Evolutionary conservation across 208 protist species (phyloP).

Genomic region (Naegleria fowleri): DNA sequence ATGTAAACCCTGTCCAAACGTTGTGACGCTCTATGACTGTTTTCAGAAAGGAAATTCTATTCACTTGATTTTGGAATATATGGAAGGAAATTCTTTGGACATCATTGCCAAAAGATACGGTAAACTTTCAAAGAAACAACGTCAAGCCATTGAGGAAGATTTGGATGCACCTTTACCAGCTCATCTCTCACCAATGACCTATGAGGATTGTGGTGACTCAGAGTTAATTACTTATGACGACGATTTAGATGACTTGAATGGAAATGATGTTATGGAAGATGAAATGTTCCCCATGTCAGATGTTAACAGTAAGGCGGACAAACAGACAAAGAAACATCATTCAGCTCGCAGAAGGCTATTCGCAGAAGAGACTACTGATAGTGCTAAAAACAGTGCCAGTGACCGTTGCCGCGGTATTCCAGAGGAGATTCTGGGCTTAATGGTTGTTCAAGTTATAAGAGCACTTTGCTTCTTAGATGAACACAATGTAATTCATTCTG

Average conservation of each 20-base stretch:
- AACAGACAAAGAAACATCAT: not conserved
- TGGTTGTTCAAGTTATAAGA: not conserved
- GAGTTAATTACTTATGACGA: not conserved
- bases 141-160: not conserved
- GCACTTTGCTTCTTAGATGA: not conserved
- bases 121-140: not conserved
- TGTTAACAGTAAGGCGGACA: not conserved
- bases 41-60: not conserved
- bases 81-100: not conserved
- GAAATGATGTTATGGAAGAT: not conserved
- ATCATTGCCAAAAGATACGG: not conserved
- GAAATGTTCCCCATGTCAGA: not conserved
- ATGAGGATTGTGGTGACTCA: not conserved
- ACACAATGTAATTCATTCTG: slow-evolving; percentile 87
- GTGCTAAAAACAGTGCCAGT: not conserved
- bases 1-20: not conserved
- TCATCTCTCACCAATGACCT: not conserved
- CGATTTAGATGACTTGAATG: not conserved
- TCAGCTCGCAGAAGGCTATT: not conserved
- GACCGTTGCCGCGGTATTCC: not conserved
- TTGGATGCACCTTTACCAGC: not conserved
- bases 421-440: not conserved
- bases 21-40: not conserved
- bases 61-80: not conserved
- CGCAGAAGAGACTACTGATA: not conserved